Percentiles rank a stretch among this genome's conserved stretches.
phyloP scores from a whole-genome alignment of 768 basidiomycete species.

The Glaciozyma martinii region DNA sequence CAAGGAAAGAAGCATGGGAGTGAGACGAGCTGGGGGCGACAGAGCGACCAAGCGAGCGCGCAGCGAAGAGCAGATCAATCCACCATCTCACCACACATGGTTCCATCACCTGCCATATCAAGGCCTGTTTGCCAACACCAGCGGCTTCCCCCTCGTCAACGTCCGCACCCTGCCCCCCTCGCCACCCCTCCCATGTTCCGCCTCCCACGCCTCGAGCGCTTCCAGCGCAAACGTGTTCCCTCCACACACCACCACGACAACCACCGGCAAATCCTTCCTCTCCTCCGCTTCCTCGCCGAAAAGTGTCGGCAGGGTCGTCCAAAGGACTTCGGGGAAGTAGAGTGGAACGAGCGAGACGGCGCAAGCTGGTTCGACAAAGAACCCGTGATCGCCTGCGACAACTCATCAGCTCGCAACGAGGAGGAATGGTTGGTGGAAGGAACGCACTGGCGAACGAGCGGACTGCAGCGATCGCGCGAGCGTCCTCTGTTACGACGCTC shows the following conservation, averaged over 20 bases:
- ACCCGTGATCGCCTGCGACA: not conserved
- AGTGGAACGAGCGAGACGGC: not conserved
- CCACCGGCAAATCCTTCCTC: not conserved
- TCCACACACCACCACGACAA: not conserved
- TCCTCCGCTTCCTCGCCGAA: not conserved
- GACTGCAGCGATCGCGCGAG: not conserved
- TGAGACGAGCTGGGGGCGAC: too few species aligned
- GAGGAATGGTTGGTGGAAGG: not conserved
- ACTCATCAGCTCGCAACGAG: too few species aligned
- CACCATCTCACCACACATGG: too few species aligned
- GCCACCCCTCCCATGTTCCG: not conserved
- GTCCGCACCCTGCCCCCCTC: not conserved
- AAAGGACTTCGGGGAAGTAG: not conserved
- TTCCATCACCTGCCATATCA: too few species aligned
- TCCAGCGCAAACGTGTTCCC: not conserved
- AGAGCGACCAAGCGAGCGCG: too few species aligned
- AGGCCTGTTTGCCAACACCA: too few species aligned
- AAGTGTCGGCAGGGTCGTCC: not conserved
- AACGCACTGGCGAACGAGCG: not conserved
- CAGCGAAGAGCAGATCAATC: too few species aligned
- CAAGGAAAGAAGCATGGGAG: too few species aligned
- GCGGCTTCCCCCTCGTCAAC: too few species aligned
- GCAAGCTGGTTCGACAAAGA: constrained; percentile 2
- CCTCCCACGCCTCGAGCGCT: not conserved
- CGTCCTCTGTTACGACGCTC: not conserved